Evolutionary conservation across 371 early-diverging fungal species (phyloP), one percentile per base, ranked within the genome.

Genomic region (Syncephalastrum racemosum): DNA sequence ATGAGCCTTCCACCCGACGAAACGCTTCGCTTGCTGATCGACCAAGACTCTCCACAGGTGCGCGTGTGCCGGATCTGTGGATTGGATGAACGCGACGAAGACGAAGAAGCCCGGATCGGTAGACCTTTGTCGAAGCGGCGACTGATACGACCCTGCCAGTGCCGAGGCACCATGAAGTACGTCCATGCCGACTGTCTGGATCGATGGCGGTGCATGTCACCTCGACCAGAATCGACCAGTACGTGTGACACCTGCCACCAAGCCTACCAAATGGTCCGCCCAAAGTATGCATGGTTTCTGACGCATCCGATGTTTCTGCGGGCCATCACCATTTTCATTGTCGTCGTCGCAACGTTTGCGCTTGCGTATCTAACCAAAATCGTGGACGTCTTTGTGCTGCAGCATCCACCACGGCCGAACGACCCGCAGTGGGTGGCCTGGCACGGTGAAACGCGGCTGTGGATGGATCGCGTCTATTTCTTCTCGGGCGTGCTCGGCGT

Each of bases 131-230:
- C 42, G 43, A 50, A 44, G 40, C 61, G 36, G 42, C 44, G 48
- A 6, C 51, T 71, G 31, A 67, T 71, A 22, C 67, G 66, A 43
- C 71, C 71, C 1, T 71, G 71, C 46, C 52, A 42, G 24, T 71
- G 71, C 50, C 64, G 59, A 48, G 71, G 71, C 6, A 60, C 57
- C 36, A 66, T 71, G 67, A 59, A 50, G 50, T 66, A 64, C 16
- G 60, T 71, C 1, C 71, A 71, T 46, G 46, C 64, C 19, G 58
- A 64, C 20, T 71, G 71, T 44, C 50, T 71, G 4, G 64, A 71
- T 40, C 60, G 54, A 24, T 71, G 71, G 71, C 67, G 71, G n/a
- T 36, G 40, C 14, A 48, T 60, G 50, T 71, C 71, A 20, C 71
- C 67, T 12, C 45, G 67, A 25, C 42, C 51, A 31, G 47, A 60